phyloP scores from a whole-genome alignment of 2,329 filamentous ascomycete species.

The Aspergillus arachidicola region DNA sequence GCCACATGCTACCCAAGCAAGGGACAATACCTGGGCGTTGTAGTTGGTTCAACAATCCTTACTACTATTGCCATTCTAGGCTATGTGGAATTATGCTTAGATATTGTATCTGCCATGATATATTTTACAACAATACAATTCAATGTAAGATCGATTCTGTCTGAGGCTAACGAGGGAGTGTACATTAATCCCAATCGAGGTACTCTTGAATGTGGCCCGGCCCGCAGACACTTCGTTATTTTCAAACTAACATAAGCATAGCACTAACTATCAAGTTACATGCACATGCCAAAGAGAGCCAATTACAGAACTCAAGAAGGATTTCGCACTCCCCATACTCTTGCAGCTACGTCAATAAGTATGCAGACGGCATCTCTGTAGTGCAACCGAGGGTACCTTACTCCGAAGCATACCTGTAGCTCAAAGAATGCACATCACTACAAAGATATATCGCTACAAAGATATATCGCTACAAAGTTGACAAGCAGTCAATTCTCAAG shows the following conservation, averaged over 20 bases:
- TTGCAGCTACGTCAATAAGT: background rate
- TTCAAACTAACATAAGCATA: background rate
- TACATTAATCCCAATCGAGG: background rate
- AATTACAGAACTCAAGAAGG: background rate
- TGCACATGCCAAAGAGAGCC: background rate
- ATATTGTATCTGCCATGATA: background rate
- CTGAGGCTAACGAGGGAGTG: too few species aligned
- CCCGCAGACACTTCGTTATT: background rate
- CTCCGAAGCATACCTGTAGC: background rate
- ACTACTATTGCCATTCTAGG: background rate
- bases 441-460: background rate
- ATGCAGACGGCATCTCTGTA: background rate
- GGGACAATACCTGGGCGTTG: background rate
- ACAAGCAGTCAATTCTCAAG: background rate
- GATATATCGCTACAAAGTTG: background rate
- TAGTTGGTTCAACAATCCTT: background rate
- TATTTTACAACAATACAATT: background rate
- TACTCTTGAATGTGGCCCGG: background rate
- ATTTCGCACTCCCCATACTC: background rate
- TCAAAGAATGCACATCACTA: background rate
- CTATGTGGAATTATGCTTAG: too few species aligned
- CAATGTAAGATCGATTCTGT: background rate
- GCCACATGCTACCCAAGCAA: background rate
- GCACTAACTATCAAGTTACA: background rate
- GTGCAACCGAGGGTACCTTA: background rate